phyloP scores from a whole-genome alignment of 768 basidiomycete species.

The Collybiopsis confluens region DNA sequence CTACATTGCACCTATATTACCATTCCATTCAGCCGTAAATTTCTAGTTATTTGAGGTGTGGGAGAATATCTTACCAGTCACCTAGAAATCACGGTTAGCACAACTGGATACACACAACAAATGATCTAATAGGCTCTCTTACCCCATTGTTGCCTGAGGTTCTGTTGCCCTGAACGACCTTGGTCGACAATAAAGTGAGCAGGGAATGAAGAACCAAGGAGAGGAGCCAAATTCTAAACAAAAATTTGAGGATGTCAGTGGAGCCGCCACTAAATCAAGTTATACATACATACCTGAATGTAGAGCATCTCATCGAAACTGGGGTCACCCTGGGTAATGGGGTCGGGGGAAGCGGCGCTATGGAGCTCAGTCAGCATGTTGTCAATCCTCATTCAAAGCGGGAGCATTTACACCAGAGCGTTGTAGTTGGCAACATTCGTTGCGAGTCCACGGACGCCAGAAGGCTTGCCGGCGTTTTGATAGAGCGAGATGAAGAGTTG shows the following conservation, averaged over 20 bases:
- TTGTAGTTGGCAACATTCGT: constrained; percentile 54
- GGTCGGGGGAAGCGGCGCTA: constrained; percentile 48
- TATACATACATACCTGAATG: constrained; percentile 47
- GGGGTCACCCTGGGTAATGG: constrained; percentile 53
- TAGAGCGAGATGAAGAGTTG: constrained; percentile 48
- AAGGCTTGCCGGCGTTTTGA: constrained; percentile 47
- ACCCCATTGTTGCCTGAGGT: constrained; percentile 57
- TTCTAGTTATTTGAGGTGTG: no score
- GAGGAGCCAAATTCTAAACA: constrained; percentile 43
- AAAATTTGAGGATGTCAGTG: no score
- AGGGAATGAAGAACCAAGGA: constrained; percentile 38
- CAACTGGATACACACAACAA: not conserved
- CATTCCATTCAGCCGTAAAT: no score
- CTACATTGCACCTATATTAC: constrained; percentile 48
- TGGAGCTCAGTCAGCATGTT: not conserved
- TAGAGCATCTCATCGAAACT: constrained; percentile 63
- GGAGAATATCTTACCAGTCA: constrained; percentile 42
- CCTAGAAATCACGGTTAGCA: not conserved
- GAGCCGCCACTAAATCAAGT: no score
- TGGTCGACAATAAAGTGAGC: constrained; percentile 67
- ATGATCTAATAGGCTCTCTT: not conserved
- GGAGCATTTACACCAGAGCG: constrained; percentile 19
- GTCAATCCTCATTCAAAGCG: not conserved
- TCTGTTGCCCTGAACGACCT: constrained; percentile 59
- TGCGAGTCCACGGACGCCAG: constrained; percentile 57